phyloP scores from a whole-genome alignment of 352 stramenopile genomes.

The Phytophthora pluvialis region DNA sequence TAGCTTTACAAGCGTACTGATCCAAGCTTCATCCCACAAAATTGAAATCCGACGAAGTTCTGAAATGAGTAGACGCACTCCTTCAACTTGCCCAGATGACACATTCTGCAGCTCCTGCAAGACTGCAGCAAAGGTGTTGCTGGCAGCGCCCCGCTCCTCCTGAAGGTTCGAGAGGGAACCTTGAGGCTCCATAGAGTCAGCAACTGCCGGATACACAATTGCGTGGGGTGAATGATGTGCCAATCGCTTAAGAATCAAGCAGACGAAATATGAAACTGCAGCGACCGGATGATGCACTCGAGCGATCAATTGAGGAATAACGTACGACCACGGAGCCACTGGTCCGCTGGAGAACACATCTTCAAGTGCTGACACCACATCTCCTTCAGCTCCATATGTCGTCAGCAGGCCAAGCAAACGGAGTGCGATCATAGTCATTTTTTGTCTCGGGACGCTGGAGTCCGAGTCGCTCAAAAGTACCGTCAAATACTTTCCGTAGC shows the following conservation, averaged over 20 bases:
- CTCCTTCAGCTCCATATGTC: constrained; percentile 56
- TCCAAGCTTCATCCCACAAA: constrained; percentile 88
- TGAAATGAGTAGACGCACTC: constrained; percentile 65
- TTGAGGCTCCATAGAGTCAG: constrained; percentile 53
- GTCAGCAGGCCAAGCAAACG: constrained; percentile 75
- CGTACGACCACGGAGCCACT: constrained; percentile 61
- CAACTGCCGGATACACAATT: constrained; percentile 80
- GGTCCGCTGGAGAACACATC: constrained; percentile 55
- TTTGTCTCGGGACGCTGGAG: constrained; percentile 20
- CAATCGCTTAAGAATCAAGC: constrained; percentile 68
- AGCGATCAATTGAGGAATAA: constrained; percentile 81
- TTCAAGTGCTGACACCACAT: constrained; percentile 49
- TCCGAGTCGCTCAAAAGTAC: constrained; percentile 13
- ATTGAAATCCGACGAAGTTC: constrained; percentile 83
- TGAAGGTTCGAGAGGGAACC: neutral
- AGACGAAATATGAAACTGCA: constrained; percentile 57
- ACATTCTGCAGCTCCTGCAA: constrained; percentile 49
- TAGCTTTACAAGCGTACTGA: constrained; percentile 73
- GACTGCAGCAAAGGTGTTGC: constrained; percentile 45
- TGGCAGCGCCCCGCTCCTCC: constrained; percentile 11
- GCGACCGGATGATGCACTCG: constrained; percentile 62
- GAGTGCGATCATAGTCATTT: constrained; percentile 60
- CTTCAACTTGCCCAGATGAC: constrained; percentile 52
- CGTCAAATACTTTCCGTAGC: constrained; percentile 51
- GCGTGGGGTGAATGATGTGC: constrained; percentile 64